These are phyloP conservation scores for Sisymbrium irio DNA, from an alignment of 345 rosid genomes.

Conservation along the genomic window DNA sequence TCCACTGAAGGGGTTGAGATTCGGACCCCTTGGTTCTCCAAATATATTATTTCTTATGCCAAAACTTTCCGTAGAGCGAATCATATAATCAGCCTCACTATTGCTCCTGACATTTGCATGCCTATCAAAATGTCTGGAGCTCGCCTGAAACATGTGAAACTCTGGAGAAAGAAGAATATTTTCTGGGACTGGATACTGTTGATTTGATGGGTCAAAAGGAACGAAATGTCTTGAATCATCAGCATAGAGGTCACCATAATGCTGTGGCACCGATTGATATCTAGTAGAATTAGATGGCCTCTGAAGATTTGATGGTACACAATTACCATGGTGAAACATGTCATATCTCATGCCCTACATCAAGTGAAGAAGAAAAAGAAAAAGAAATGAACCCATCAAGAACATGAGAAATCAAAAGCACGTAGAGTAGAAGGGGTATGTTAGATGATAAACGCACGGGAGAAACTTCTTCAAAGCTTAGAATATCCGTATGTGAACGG, in stretches of 20 bases:
- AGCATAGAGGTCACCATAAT: constrained; percentile 34
- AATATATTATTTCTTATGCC: constrained; percentile 30
- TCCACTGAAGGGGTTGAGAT: constrained; percentile 34
- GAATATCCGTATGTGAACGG: constrained; percentile 34
- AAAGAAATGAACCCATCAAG: constrained; percentile 4
- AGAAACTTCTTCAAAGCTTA: constrained; percentile 38
- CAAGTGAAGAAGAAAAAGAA: constrained; percentile 3
- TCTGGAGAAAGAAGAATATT: constrained; percentile 30
- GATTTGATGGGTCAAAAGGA: constrained; percentile 34
- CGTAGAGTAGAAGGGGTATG: constrained; percentile 5
- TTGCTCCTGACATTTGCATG: constrained; percentile 34
- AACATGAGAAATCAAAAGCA: constrained; percentile 1
- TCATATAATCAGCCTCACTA: constrained; percentile 35
- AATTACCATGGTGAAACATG: constrained; percentile 38
- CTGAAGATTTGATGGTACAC: constrained; percentile 35
- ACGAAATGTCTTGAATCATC: constrained; percentile 34
- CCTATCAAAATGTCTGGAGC: constrained; percentile 34
- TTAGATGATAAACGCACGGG: constrained; percentile 43
- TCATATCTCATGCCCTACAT: constrained; percentile 41
- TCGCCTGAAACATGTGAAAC: constrained; percentile 36
- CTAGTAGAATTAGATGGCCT: constrained; percentile 29
- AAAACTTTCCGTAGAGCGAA: constrained; percentile 27
- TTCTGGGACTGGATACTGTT: constrained; percentile 37
- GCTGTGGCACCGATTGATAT: constrained; percentile 24
- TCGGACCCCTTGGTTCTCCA: constrained; percentile 30